Evolutionary conservation across 2,329 filamentous ascomycete species (phyloP), one percentile per base, ranked within the genome.

Genomic region (Aspergillus hortae): DNA sequence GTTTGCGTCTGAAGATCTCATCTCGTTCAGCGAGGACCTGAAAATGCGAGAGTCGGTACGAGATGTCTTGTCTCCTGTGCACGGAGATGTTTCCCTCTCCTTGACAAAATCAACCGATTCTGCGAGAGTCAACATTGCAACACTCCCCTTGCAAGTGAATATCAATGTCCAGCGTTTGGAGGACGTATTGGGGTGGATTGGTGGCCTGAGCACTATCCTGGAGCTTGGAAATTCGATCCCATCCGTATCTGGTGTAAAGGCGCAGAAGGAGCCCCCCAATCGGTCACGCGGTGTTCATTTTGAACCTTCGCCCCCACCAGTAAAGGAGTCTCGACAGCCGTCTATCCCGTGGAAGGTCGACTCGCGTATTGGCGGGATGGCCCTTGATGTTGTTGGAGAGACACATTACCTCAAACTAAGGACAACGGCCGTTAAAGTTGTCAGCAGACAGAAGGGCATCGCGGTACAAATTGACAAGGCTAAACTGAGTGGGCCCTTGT

Each of bases 121-220:
- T 10, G 63, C 62, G 7, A 70, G 70, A 36, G 57, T 88, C 14
- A 84, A 88, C 30, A 67, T 96, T 12, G 82, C 84, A 48, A 95
- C 91, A 0, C 77, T 95, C 9, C 90, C 92, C 5, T 70, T 96
- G 1, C 83, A 86, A 53, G 68, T 96, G 9, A 82, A 85, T 51
- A 72, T 97, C 38, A 89, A 97, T 65, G 74, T 96, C 14, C 86
- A 87, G 57, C 82, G 83, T 50, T 74, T 97, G 19, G 94, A 97
- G 61, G 91, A 96, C 62, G 89, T 89, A 0, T 85, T 97, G 54
- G 84, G 84, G 51, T 90, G 89, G 79, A 92, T 96, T 70, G 94
- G 94, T 33, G 94, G 94, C 0, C 76, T 99, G 41, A 96, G 92
- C 68, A 90, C 91, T 58, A 87, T 99, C 48, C 76, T 99, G 41